Base-by-base conservation (phyloP, 148 eudicot species). In the Persicaria maculosa region DNA sequence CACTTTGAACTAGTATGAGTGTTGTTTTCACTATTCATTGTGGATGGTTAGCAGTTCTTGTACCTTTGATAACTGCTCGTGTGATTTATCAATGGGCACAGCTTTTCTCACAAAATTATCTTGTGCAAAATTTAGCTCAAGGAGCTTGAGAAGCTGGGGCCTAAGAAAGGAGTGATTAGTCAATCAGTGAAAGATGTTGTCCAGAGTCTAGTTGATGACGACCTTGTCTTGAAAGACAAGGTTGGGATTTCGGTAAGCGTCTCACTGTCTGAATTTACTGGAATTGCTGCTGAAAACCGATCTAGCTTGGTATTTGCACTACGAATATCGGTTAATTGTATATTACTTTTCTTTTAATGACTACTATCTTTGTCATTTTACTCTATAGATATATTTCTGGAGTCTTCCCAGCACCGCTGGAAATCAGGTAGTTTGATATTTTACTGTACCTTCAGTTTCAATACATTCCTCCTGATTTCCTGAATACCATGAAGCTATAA, bases 341-440 rank as follows among this genome's bases (percentile, higher is more conserved):
- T 47, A 9, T 31, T 36, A 36, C 22, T 48, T 72, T 72, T 71
- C 25, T 72, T 72, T 72, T 46, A 10, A 47, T 46, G 48, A 46
- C 12, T 17, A 46, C 12, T 17, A 36, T 48, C 47, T 50, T 75
- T 12, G 44, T 68, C 20, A 75, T 64, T 8, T 46, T 77, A 16
- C n/a, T 72, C 61, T 85, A 2, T 84, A 94, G 98, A 83, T 95
- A 70, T 95, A 92, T 85, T 95, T 95, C 74, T 95, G 97, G 98
- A 95, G 98, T 78, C 96, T 95, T 81, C 98, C 97, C 58, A 92
- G 98, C 80, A 87, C 93, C 83, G 98, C 98, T 78, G 98, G 98
- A 75, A 94, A 95, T 86, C 98, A 95, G 92, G 98, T 95, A 77
- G 9, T 12, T 44, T 79, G 57, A 61, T 47, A 8, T 19, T 31